These are phyloP conservation scores for Pleurotus giganteus DNA, from an alignment of 768 basidiomycete species.

Conservation along the genomic window DNA sequence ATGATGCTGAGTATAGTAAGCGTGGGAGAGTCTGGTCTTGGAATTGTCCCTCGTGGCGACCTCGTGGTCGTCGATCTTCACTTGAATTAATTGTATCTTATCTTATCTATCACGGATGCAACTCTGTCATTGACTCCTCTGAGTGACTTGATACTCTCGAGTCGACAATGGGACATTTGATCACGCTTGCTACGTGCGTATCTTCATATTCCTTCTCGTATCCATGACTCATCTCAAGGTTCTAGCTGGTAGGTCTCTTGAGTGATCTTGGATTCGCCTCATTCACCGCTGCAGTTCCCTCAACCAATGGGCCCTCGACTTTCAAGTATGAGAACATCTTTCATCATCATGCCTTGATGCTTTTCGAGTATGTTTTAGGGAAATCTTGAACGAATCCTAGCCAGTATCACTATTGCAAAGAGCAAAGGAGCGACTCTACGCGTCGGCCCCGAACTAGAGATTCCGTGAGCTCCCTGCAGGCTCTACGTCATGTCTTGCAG, in stretches of 20 bases:
- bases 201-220: background rate
- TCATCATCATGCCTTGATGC: background rate
- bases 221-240: conserved; percentile 17
- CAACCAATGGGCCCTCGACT: conserved; percentile 97
- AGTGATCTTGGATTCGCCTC: conserved; percentile 1
- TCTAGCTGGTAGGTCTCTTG: conserved; percentile 29
- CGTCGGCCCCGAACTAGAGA: conserved; percentile 96
- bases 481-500: background rate
- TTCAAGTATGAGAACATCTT: conserved; percentile 51
- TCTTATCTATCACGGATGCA: background rate
- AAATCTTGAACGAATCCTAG: conserved; percentile 87
- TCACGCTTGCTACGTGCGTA: conserved; percentile 84
- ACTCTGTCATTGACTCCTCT: background rate
- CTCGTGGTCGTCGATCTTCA: background rate
- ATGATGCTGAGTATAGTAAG: conserved; percentile 7
- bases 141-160: no score
- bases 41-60: background rate
- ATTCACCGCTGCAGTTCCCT: conserved; percentile 58
- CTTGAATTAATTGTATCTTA: background rate
- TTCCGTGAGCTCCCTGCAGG: conserved; percentile 56
- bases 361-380: conserved; percentile 49
- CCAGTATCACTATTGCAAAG: conserved; percentile 87
- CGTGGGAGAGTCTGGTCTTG: background rate
- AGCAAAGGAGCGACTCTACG: conserved; percentile 83
- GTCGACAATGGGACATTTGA: conserved; percentile 78